Evolutionary conservation across 228 moss, liverwort and hornwort genomes (phyloP), one percentile per base, ranked within the genome.

Genomic region (Sphagnum fallax): DNA sequence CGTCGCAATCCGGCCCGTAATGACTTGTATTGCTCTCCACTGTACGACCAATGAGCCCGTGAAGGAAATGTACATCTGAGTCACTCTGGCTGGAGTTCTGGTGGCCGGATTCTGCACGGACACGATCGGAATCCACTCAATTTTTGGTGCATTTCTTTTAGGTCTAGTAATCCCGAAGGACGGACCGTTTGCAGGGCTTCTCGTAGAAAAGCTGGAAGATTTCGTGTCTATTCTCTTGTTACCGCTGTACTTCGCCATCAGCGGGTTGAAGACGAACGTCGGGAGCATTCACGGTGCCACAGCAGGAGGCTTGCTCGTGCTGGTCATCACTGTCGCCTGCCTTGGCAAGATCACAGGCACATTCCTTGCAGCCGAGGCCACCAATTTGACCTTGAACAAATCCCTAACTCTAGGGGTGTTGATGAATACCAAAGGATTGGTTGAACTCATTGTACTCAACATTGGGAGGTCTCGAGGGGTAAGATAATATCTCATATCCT

Each of bases 381-480:
- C 75, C 10, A 84, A 72, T 10, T 78, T 78, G 0, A 77, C 80
- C 16, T 69, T 79, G 0, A 80, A 90, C 8, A 86, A 90, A 70
- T 78, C 91, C 0, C 6, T 90, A 13, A 75, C 83, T 7, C 49
- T 94, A 18, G 91, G 76, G 6, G 74, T 92, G 16, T 88, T 94
- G 8, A 94, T 94, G 94, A 94, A 91, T 52, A 92, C 94, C 4
- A 94, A 94, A 75, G 94, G 94, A 6, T 74, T 92, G 9, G 94
- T 94, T 6, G 94, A 94, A 69, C 91, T 94, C 64, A 94, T 91
- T 63, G 91, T 91, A 49, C 87, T 94, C 75, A 94, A 94, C 81
- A 91, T 94, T 32, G 94, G 92, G 47, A 87, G 81, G 66, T 86
- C 90, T 16, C 82, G 88, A 61, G 83, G 81, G 50, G 94, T 91